Evolutionary conservation across 164 flowering plant species (phyloP), one percentile per base, ranked within the genome.

Genomic region (Tetrastigma voinierianum): DNA sequence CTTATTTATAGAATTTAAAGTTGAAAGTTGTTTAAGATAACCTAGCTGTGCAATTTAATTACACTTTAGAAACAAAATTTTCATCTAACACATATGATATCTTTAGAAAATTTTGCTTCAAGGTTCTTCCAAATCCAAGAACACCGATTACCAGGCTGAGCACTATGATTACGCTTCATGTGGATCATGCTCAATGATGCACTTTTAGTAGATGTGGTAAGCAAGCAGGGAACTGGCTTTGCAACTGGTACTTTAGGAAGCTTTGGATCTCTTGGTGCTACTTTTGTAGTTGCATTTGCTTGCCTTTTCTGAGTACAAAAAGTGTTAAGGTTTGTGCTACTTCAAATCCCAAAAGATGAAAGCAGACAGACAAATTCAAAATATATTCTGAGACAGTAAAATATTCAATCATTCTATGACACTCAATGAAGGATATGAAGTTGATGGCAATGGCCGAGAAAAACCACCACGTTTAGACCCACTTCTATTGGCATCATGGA

Each of bases 401-500:
- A 20, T 57, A 3, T 57, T n/a, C 4, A 24, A 4, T 24, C 18
- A 48, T 14, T 23, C 10, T 52, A 18, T 47, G 44, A 53, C 25
- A 53, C 25, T 1, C 11, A 51, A 55, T 11, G 58, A 86, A 88
- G 96, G 98, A 95, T 91, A 91, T 90, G 90, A 83, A 71, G 86
- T 67, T 61, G 83, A 68, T 63, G 82, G 67, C 64, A 63, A 32
- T 21, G 86, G 80, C 52, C 77, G 72, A 46, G 89, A 80, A 47
- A 84, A 79, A 45, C 78, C 83, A 64, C 86, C 76, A 51, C 74
- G 72, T 64, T 74, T 84, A 19, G 82, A 72, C 15, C 72, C 80
- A 64, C 73, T 74, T 72, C 76, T 74, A 55, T 67, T 76, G 15
- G 60, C 56, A 54, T 72, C 77, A 67, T 67, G 78, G 64, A 68